Evolutionary conservation across 495 filamentous ascomycete genomes (phyloP).

Genomic region (Endocarpon pusillum): DNA sequence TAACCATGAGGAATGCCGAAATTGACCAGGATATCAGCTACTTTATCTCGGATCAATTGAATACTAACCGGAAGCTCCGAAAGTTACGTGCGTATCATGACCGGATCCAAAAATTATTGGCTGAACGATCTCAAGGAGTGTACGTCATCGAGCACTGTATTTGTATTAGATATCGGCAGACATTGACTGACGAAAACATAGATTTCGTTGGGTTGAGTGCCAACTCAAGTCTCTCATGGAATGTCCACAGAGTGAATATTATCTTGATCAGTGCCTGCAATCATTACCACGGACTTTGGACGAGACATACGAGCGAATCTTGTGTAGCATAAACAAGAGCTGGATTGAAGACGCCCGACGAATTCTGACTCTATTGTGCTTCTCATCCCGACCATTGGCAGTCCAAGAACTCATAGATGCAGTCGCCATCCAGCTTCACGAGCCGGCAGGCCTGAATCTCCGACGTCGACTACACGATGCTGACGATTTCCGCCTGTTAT

Average conservation of each 20-base stretch:
- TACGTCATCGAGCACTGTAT: slow-evolving; percentile 8
- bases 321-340: slow-evolving; percentile 12
- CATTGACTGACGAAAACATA: slow-evolving; percentile 8
- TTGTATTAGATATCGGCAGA: no score
- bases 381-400: slow-evolving; percentile 14
- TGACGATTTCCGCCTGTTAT: slow-evolving; percentile 14
- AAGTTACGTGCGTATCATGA: slow-evolving; percentile 14
- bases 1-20: slow-evolving; percentile 12
- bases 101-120: slow-evolving; percentile 14
- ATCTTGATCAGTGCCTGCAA: slow-evolving; percentile 14
- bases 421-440: slow-evolving; percentile 13
- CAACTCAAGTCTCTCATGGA: slow-evolving; percentile 17
- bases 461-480: slow-evolving; percentile 10
- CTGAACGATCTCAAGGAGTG: slow-evolving; percentile 18
- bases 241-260: slow-evolving; percentile 12
- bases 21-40: slow-evolving; percentile 16
- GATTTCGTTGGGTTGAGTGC: slow-evolving; percentile 24
- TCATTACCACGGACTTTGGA: slow-evolving; percentile 20
- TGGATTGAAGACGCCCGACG: slow-evolving; percentile 13
- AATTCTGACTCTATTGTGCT: slow-evolving; percentile 18
- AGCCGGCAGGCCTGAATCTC: slow-evolving; percentile 10
- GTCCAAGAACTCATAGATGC: slow-evolving; percentile 17
- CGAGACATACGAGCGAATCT: slow-evolving; percentile 20
- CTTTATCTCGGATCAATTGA: slow-evolving; percentile 16
- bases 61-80: slow-evolving; percentile 11